Evolutionary conservation across 2,329 filamentous ascomycete genomes (phyloP).

Genomic region (Botrytis pseudocinerea): DNA sequence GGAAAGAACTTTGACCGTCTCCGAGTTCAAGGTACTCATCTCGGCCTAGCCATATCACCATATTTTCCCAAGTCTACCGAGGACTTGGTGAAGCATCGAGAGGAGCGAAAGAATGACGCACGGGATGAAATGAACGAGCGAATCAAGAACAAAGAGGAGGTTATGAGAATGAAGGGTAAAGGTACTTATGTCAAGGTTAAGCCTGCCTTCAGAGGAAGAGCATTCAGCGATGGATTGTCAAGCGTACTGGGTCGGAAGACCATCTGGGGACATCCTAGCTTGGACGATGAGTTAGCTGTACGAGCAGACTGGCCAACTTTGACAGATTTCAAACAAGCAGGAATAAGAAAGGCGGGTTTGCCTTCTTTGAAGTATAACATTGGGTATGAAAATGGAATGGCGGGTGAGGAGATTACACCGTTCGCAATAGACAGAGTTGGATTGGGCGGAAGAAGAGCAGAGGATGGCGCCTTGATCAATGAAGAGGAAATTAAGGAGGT

Average conservation of each 20-base stretch:
- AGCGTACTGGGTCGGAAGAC: background rate
- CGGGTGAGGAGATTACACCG: background rate
- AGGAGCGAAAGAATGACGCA: conserved; percentile 9
- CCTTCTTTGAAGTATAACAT: background rate
- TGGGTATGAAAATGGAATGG: background rate
- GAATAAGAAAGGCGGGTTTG: background rate
- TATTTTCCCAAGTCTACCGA: background rate
- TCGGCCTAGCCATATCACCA: background rate
- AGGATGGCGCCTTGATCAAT: background rate
- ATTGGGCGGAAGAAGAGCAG: background rate
- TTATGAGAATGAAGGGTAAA: conserved; percentile 2
- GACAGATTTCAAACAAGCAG: conserved; percentile 5
- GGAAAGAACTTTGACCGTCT: conserved; percentile 5
- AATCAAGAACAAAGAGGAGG: conserved; percentile 9
- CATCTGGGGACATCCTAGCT: background rate
- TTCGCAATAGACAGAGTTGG: background rate
- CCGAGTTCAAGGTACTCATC: background rate
- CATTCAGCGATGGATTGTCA: background rate
- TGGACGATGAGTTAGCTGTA: background rate
- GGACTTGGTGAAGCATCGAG: conserved; percentile 6
- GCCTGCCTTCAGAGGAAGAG: background rate
- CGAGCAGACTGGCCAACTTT: conserved; percentile 10
- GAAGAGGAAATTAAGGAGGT: background rate
- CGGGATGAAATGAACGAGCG: conserved; percentile 7
- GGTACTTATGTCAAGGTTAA: background rate